Conservation (phyloP, 75 land plant species). For the Pinus tabuliformis region DNA sequence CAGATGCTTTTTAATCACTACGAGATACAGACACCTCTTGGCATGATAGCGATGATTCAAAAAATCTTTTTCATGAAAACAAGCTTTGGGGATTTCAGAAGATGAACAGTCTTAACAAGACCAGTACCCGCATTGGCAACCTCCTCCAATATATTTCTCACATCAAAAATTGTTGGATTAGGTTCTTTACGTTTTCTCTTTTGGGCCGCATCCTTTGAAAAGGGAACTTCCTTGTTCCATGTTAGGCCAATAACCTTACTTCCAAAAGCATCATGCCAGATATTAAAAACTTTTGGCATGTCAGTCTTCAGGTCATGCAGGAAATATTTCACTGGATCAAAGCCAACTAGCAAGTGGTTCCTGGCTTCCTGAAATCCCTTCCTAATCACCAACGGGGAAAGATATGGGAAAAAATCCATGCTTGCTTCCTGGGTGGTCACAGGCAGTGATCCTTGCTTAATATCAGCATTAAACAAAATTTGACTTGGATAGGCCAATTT, state of each 20-base stretch:
- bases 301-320: slow-evolving; percentile 68
- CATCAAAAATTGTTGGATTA: slow-evolving; percentile 10
- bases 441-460: slow-evolving; percentile 42
- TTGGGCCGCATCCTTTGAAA: slow-evolving; percentile 9
- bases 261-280: slow-evolving; percentile 91
- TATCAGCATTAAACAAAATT: slow-evolving; percentile 68
- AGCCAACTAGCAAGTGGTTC: slow-evolving; percentile 64
- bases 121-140: slow-evolving; percentile 55
- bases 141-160: slow-evolving; percentile 20
- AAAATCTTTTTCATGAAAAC: too few species aligned
- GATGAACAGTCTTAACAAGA: slow-evolving; percentile 43
- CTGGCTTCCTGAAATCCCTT: slow-evolving; percentile 33
- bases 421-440: slow-evolving; percentile 44
- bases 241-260: slow-evolving; percentile 78
- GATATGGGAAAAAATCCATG: slow-evolving; percentile 43
- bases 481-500: slow-evolving; percentile 65
- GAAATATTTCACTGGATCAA: slow-evolving; percentile 74
- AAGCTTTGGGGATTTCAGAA: too few species aligned
- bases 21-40: too few species aligned
- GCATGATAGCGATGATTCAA: too few species aligned
- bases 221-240: slow-evolving; percentile 33
- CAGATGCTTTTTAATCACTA: too few species aligned
- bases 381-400: slow-evolving; percentile 22
- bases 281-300: slow-evolving; percentile 43
- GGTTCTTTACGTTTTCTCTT: slow-evolving; percentile 30